phyloP scores from a whole-genome alignment of 2,329 filamentous ascomycete genomes.

The Ilyonectria destructans region DNA sequence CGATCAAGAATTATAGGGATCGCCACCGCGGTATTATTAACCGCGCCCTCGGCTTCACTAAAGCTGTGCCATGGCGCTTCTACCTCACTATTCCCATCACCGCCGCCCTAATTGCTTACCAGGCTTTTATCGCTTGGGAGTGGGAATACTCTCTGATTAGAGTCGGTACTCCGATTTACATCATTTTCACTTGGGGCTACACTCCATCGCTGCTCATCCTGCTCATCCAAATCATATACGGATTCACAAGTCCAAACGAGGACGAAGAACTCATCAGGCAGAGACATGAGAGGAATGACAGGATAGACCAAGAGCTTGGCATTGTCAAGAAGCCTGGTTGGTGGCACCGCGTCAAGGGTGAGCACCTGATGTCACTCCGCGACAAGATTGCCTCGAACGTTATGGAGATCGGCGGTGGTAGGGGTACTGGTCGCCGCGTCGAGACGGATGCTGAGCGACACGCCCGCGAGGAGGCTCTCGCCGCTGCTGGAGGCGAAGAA shows the following conservation, averaged over 20 bases:
- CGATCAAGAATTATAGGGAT: slow-evolving; percentile 78
- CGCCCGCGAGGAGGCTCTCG: slow-evolving; percentile 52
- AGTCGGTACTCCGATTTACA: slow-evolving; percentile 65
- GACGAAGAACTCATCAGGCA: slow-evolving; percentile 78
- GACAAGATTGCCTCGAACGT: slow-evolving; percentile 71
- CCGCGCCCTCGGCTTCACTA: slow-evolving; percentile 65
- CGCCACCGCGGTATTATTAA: slow-evolving; percentile 70
- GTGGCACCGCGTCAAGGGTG: slow-evolving; percentile 73
- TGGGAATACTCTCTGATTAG: slow-evolving; percentile 74
- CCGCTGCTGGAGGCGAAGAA: slow-evolving; percentile 50
- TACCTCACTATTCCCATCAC: slow-evolving; percentile 69
- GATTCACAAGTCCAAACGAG: slow-evolving; percentile 78
- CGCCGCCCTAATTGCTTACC: slow-evolving; percentile 72
- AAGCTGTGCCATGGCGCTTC: slow-evolving; percentile 72
- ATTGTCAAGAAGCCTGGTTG: slow-evolving; percentile 75
- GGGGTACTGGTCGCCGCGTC: slow-evolving; percentile 60
- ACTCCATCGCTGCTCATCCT: slow-evolving; percentile 72
- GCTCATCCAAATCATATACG: slow-evolving; percentile 67
- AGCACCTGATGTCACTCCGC: slow-evolving; percentile 62
- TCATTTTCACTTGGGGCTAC: slow-evolving; percentile 77
- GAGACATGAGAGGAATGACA: slow-evolving; percentile 70
- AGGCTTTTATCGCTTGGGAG: slow-evolving; percentile 71
- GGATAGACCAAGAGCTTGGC: slow-evolving; percentile 75
- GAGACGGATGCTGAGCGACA: slow-evolving; percentile 59
- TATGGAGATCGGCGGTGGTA: slow-evolving; percentile 68